A percentile compares a stretch with the other conserved stretches of the same genome.
Conservation (phyloP, 2,329 filamentous ascomycete genomes). For the Alternaria sp. region DNA sequence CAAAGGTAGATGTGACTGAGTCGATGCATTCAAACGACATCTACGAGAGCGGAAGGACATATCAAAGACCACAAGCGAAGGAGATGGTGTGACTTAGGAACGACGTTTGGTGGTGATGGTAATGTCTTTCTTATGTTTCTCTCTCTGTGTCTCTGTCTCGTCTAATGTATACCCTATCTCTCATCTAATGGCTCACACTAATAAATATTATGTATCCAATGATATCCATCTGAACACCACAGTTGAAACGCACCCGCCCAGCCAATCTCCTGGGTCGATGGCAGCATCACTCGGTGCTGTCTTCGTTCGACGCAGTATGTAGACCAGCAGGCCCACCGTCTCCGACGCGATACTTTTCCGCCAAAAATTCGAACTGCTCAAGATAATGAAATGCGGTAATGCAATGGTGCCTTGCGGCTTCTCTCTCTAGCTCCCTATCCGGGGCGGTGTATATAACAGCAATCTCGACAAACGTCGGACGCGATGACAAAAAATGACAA, state of each 20-base stretch:
- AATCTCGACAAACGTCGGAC: background rate
- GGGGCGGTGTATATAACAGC: background rate
- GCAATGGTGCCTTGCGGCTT: background rate
- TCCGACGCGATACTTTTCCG: background rate
- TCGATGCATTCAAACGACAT: background rate
- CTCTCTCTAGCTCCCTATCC: background rate
- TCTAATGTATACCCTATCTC: background rate
- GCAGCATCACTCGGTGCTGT: background rate
- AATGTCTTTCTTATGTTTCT: background rate
- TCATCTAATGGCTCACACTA: background rate
- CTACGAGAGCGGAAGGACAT: background rate
- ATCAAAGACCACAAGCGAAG: background rate
- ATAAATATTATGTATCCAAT: background rate
- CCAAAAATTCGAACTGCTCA: background rate
- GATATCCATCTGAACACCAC: background rate
- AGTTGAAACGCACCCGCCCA: rapidly evolving
- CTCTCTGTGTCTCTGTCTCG: background rate
- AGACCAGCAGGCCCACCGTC: background rate
- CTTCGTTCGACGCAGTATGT: background rate
- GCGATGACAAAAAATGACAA: background rate
- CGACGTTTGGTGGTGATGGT: background rate
- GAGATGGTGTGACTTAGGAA: background rate
- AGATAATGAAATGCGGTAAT: background rate
- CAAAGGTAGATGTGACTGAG: constrained; percentile 19
- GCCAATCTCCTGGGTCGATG: background rate